Percentiles rank a stretch among this genome's conserved stretches.
These are phyloP conservation scores for Talaromyces thailandensis DNA, from an alignment of 495 filamentous ascomycete genomes.

Conservation along the genomic window DNA sequence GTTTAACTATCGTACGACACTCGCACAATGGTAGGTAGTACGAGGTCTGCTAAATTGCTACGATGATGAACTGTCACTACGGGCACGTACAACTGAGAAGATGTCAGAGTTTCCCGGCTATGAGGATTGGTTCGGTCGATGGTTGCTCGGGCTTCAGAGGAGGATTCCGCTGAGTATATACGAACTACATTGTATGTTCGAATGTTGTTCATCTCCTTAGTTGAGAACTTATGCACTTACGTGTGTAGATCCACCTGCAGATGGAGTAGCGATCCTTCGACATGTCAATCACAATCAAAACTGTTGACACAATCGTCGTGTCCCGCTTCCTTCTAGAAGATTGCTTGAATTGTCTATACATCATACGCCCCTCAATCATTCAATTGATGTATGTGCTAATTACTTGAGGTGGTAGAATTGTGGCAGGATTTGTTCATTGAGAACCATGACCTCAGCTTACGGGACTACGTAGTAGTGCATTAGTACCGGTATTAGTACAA, in stretches of 20 bases:
- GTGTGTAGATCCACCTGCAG: neutral
- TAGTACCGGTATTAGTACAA: neutral
- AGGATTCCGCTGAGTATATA: neutral
- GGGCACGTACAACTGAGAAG: neutral
- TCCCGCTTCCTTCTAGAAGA: neutral
- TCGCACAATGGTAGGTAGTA: neutral
- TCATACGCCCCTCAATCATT: neutral
- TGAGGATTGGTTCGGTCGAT: neutral
- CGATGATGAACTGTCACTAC: neutral
- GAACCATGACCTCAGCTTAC: neutral
- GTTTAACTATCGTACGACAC: neutral
- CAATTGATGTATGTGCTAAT: neutral
- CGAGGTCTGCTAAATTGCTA: neutral
- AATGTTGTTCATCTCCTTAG: neutral
- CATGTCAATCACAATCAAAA: neutral
- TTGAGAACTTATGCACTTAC: neutral
- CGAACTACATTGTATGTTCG: no score
- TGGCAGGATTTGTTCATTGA: neutral
- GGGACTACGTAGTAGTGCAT: no score
- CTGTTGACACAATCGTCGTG: neutral
- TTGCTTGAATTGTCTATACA: neutral
- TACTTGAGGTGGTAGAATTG: neutral
- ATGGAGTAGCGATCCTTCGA: neutral
- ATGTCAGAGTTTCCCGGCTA: neutral
- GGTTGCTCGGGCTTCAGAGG: neutral